Percentiles rank a stretch among this genome's conserved stretches.
Conservation (phyloP, 768 basidiomycete species). For the Mycena galopus region DNA sequence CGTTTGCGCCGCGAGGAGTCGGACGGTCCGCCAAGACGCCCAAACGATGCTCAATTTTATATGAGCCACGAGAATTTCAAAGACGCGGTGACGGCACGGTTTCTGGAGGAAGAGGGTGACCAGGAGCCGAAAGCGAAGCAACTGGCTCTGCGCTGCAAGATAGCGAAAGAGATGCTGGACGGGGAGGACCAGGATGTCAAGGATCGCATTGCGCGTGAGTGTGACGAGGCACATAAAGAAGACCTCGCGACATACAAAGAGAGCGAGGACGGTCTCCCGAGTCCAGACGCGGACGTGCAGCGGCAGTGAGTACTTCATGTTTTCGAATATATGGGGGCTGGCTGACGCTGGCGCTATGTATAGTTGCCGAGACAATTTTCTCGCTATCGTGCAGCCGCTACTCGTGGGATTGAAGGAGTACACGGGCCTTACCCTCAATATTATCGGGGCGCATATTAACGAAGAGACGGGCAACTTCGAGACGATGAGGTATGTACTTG, state of each 20-base stretch:
- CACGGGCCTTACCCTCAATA: constrained; percentile 4
- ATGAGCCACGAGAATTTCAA: not conserved
- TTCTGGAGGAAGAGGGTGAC: not conserved
- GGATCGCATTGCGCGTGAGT: not conserved
- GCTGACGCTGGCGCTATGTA: not conserved
- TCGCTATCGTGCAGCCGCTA: not conserved
- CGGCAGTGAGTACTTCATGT: not conserved
- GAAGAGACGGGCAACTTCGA: not conserved
- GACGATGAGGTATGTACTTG: not conserved
- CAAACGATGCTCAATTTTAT: not conserved
- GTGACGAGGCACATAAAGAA: not conserved
- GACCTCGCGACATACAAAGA: not conserved
- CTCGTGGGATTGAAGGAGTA: not conserved
- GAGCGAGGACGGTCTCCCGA: not conserved
- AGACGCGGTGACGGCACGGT: not conserved
- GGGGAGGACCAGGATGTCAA: not conserved
- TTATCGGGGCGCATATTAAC: not conserved
- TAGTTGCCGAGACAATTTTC: not conserved
- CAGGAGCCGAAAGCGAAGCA: not conserved
- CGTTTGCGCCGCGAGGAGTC: not conserved
- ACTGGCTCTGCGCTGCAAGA: not conserved
- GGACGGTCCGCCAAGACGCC: not conserved
- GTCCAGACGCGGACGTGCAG: not conserved
- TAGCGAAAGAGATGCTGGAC: not conserved
- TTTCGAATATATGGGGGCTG: not conserved